These are phyloP conservation scores for Acacia crassicarpa DNA, from an alignment of 306 rosid genomes.

Conservation along the genomic window DNA sequence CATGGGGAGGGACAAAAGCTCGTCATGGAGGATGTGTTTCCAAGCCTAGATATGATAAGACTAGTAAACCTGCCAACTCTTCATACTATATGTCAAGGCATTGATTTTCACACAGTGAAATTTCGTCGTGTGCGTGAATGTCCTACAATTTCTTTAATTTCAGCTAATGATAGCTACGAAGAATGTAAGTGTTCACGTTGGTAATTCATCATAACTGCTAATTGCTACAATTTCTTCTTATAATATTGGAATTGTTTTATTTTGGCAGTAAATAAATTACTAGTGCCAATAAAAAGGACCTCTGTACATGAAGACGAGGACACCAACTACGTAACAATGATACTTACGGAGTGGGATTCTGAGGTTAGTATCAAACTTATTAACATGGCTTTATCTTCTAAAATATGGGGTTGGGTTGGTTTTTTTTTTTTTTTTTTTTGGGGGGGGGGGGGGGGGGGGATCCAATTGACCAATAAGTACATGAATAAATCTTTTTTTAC, in stretches of 20 bases:
- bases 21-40: not conserved
- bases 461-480: too few species aligned
- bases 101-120: not conserved
- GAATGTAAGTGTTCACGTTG: not conserved
- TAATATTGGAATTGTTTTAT: not conserved
- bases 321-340: too few species aligned
- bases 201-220: not conserved
- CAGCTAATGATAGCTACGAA: rapidly evolving
- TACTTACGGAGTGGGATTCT: rapidly evolving
- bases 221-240: not conserved
- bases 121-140: not conserved
- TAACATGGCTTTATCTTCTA: too few species aligned
- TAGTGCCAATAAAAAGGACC: too few species aligned
- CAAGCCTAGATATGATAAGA: not conserved
- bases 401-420: too few species aligned
- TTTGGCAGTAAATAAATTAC: too few species aligned
- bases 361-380: not conserved
- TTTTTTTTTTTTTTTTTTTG: too few species aligned
- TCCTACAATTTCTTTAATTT: not conserved
- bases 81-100: not conserved
- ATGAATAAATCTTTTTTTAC: too few species aligned
- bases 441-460: too few species aligned
- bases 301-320: too few species aligned
- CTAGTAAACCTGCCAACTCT: not conserved
- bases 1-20: not conserved